phyloP scores from a whole-genome alignment of 345 rosid species.

The Murraya koenigii region DNA sequence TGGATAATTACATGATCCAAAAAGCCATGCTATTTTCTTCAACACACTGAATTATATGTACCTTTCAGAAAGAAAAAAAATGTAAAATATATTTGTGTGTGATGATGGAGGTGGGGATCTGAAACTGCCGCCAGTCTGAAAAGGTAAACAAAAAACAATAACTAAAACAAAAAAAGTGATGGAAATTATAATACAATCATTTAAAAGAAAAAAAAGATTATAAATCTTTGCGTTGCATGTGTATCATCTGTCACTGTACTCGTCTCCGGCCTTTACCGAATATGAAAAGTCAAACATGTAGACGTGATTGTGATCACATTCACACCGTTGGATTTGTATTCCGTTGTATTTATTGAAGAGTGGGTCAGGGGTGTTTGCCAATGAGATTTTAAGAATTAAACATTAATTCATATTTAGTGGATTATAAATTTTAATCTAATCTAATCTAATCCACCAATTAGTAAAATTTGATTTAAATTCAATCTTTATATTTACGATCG shows the following conservation, averaged over 20 bases:
- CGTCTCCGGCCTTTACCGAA: not conserved
- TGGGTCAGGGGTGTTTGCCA: too few relatives aligned
- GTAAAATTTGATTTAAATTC: too few relatives aligned
- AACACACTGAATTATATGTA: not conserved
- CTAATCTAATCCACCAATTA: too few relatives aligned
- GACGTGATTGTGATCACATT: not conserved
- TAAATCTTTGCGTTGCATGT: not conserved
- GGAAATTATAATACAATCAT: constrained; percentile 4
- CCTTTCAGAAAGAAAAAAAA: not conserved
- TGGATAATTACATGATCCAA: not conserved
- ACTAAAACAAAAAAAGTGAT: not conserved
- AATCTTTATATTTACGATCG: too few relatives aligned
- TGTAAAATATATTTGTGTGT: not conserved
- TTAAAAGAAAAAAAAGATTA: not conserved
- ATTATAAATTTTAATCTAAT: too few relatives aligned
- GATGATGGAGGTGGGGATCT: constrained; percentile 1
- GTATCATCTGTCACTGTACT: not conserved
- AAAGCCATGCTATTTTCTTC: not conserved
- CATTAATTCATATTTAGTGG: too few relatives aligned
- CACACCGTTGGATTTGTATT: not conserved
- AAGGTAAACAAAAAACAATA: not conserved
- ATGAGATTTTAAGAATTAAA: too few relatives aligned
- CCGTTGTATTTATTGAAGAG: too few relatives aligned
- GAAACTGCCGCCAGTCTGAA: not conserved
- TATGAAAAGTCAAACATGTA: not conserved